Evolutionary conservation across 805 yeast genomes (phyloP), one percentile per base, ranked within the genome.

Genomic region (Suhomyces pyralidae): DNA sequence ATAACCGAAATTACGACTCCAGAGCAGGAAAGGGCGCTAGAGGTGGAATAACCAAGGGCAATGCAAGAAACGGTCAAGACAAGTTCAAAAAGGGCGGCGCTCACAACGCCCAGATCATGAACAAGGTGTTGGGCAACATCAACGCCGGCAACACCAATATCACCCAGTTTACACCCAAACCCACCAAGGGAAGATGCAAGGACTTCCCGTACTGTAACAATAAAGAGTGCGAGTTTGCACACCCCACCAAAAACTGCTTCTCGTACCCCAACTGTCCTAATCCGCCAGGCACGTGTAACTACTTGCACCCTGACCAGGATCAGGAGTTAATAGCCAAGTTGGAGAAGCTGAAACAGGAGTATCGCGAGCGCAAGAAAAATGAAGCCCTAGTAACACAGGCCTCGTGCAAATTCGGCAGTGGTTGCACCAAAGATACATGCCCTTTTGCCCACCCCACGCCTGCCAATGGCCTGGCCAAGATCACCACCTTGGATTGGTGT

Each of bases 391-490:
- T 63, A 46, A 67, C 62, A 46, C 69, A 62, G 59, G 80, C 81
- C 2, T 63, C 86, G 36, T 91, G 97, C 74, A 88, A 87, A 65
- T 91, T 82, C 68, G 94, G 93, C 47, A 75, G 79, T 22, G 68
- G 82, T 40, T 91, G 97, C 70, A 76, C 88, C 22, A 88, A 88
- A 62, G 90, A 84, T 55, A 71, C 82, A 56, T 91, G 97, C 74
- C 90, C 91, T 26, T 90, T 85, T 73, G 97, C 91, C 24, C 97
- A 91, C 65, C 97, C 97, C 45, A 89, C 96, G 0, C 94, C 96
- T 1, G 87, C 90, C 15, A 89, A 87, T 70, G 81, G 79, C 56
- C 83, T 80, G 55, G 90, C 91, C 26, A 82, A 84, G 60, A 89
- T 90, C 40, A 73, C 81, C 14, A 78, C 80, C 15, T 71, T 81